Evolutionary conservation across 352 stramenopile species (phyloP), one percentile per base, ranked within the genome.

Genomic region (Thalassiosira livingstoniorum): DNA sequence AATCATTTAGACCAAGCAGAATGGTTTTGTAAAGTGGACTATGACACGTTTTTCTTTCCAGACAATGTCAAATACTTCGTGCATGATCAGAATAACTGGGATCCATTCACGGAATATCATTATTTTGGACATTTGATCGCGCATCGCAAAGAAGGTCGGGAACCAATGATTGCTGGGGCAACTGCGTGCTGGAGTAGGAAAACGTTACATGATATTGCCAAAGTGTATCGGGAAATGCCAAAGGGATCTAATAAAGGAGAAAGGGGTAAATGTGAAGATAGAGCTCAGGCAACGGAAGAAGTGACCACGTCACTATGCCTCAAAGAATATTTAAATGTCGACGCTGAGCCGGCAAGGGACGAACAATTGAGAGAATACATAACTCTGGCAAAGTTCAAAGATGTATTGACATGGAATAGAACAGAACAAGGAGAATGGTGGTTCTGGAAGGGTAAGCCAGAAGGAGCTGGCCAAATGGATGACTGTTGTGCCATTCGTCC

Each of bases 401-500:
- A 58, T 39, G 51, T 83, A 18, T 54, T 87, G 21, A 71, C 31
- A 2, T 87, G 75, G 74, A 87, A 87, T 60, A 51, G 80, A 29
- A 87, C 70, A 5, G 69, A 87, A 35, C 80, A 87, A 54, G 80
- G 80, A 27, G 80, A 87, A 87, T 87, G 80, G 80, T 87, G 80
- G 80, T 87, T 71, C 74, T 87, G 80, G 80, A 80, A 75, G 37
- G 80, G 69, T 34, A 87, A 87, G 47, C 74, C 74, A 0, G 5
- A 80, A 13, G 57, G 43, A 13, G 74, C 69, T 15, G 74, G 80
- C 45, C 23, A 87, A 57, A 81, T 69, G 66, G 80, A 87, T 35
- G 53, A 87, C 43, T 77, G 54, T 27, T 64, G 75, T 80, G 68
- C 73, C 5, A 62, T 70, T 71, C 67, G 74, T 31, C 80, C 80